phyloP scores from a whole-genome alignment of 2,329 filamentous ascomycete species.

The Calonectria pseudoreteaudii region DNA sequence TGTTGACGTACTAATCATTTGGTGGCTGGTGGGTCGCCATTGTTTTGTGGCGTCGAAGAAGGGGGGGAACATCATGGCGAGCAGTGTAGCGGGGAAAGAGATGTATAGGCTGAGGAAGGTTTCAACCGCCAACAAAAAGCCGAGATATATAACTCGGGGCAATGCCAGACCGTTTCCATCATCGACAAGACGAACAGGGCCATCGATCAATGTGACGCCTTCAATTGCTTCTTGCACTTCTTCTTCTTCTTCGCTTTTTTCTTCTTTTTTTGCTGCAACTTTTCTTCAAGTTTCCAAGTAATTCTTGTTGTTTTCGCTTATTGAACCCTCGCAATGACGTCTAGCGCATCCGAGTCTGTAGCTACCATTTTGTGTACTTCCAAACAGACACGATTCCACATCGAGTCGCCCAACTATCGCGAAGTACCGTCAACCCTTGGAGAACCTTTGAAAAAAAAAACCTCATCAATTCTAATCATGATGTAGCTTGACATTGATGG shows the following conservation, averaged over 20 bases:
- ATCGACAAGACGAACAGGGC: neutral
- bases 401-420: conserved; percentile 64
- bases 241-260: neutral
- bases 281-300: neutral
- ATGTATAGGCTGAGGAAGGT: neutral
- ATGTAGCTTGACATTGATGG: conserved; percentile 76
- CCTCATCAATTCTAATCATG: neutral
- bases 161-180: neutral
- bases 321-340: conserved; percentile 54
- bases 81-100: neutral
- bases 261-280: neutral
- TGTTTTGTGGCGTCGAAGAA: neutral
- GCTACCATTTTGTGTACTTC: conserved; percentile 71
- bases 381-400: conserved; percentile 76
- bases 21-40: neutral
- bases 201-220: neutral
- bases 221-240: neutral
- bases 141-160: neutral
- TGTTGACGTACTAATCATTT: neutral
- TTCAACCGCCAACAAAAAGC: neutral
- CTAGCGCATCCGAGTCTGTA: conserved; percentile 62
- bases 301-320: neutral
- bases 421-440: conserved; percentile 57
- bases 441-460: too few relatives aligned
- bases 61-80: neutral